A percentile compares a stretch with the other conserved stretches of the same genome.
Conservation (phyloP, 2,329 filamentous ascomycete genomes). For the Ophiostoma ulmi region DNA sequence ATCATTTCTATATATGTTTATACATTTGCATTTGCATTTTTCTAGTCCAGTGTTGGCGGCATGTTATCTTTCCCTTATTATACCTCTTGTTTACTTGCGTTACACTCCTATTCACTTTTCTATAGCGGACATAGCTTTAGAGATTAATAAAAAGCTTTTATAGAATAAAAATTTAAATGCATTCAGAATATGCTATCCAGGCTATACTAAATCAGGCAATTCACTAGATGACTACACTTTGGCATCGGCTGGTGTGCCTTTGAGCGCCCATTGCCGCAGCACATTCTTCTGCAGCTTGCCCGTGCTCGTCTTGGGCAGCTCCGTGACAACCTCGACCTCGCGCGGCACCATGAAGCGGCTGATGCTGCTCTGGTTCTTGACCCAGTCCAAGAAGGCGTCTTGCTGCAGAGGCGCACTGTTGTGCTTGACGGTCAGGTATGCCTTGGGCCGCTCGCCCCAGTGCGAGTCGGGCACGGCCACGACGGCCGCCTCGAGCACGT, state of each 20-base stretch:
- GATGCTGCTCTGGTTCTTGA: constrained; percentile 71
- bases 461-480: constrained; percentile 81
- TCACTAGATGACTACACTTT: neutral
- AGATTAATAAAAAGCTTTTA: neutral
- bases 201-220: neutral
- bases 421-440: constrained; percentile 73
- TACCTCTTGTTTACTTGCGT: neutral
- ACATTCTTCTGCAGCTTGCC: constrained; percentile 97
- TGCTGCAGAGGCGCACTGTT: constrained; percentile 42
- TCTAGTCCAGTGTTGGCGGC: neutral
- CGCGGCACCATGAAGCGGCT: constrained; percentile 82
- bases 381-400: constrained; percentile 77
- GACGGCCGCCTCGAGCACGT: constrained; percentile 85
- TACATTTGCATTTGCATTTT: neutral
- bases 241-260: constrained; percentile 24
- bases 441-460: constrained; percentile 96
- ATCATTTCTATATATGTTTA: neutral
- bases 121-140: neutral
- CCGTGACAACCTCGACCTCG: constrained; percentile 70
- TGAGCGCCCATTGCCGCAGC: constrained; percentile 69
- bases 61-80: neutral
- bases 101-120: neutral
- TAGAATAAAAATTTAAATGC: neutral
- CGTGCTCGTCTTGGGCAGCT: constrained; percentile 94
- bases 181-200: neutral